Conservation (phyloP, 768 basidiomycete genomes). For the Pisolithus microcarpus region DNA sequence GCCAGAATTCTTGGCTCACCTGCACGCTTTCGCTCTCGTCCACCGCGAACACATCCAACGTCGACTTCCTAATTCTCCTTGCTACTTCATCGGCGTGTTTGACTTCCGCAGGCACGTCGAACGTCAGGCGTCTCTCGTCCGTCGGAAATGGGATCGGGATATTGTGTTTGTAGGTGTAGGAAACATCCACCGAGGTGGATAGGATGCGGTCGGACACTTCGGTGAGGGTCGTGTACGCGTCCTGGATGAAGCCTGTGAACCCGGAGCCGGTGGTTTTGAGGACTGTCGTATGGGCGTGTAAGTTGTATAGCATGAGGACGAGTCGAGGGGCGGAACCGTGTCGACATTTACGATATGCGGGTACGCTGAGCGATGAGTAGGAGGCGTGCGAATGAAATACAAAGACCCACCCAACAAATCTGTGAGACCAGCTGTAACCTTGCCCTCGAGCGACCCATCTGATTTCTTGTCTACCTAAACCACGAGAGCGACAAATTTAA, state of each 20-base stretch:
- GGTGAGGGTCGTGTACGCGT: conserved; percentile 82
- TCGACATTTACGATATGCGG: no score
- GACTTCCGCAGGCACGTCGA: conserved; percentile 33
- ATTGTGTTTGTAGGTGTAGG: conserved; percentile 50
- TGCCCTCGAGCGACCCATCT: conserved; percentile 54
- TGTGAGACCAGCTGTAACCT: conserved; percentile 60
- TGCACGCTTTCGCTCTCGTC: conserved; percentile 93
- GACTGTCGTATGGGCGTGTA: conserved; percentile 39
- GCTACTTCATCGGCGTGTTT: conserved; percentile 49
- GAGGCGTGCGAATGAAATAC: background rate
- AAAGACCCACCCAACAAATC: conserved; percentile 66
- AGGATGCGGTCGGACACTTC: conserved; percentile 87
- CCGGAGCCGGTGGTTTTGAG: conserved; percentile 86
- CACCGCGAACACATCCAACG: conserved; percentile 73
- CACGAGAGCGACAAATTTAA: background rate
- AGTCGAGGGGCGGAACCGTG: no score
- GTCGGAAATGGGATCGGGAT: conserved; percentile 40
- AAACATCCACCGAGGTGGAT: conserved; percentile 77
- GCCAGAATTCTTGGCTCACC: conserved; percentile 36
- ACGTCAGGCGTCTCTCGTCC: conserved; percentile 48
- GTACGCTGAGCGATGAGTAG: background rate
- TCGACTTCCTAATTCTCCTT: conserved; percentile 48
- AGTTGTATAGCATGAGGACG: no score
- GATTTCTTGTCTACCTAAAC: conserved; percentile 55
- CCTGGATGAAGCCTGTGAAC: conserved; percentile 73